phyloP scores from a whole-genome alignment of 805 yeast species.

The Pichia gijzeniarum region DNA sequence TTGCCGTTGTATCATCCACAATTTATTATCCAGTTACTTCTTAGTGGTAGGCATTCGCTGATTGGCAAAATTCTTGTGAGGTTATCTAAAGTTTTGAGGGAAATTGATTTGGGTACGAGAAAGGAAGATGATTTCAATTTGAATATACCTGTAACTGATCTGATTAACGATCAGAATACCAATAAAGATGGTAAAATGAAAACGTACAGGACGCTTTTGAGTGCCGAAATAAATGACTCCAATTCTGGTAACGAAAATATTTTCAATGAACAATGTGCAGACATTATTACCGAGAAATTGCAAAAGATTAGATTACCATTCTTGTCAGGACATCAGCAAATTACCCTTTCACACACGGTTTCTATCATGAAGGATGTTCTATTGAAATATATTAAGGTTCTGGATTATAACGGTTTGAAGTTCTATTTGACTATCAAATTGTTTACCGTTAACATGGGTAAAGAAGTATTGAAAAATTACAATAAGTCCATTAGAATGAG shows the following conservation, averaged over 20 bases:
- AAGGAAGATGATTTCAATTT: conserved; percentile 21
- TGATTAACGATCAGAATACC: conserved; percentile 1
- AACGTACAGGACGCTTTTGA: not conserved
- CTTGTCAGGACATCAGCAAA: conserved; percentile 86
- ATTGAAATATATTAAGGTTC: conserved; percentile 33
- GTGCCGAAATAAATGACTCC: conserved; percentile 21
- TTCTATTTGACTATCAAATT: conserved; percentile 68
- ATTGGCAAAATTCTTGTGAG: conserved; percentile 52
- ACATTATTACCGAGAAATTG: conserved; percentile 50
- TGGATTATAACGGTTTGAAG: conserved; percentile 63
- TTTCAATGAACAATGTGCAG: conserved; percentile 30
- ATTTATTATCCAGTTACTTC: conserved; percentile 66
- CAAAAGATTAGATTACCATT: conserved; percentile 66
- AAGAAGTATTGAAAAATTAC: conserved; percentile 16
- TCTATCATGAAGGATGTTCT: conserved; percentile 55
- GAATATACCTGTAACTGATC: conserved; percentile 13
- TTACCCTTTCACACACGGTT: conserved; percentile 65
- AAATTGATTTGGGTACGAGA: conserved; percentile 35
- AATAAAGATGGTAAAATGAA: not conserved
- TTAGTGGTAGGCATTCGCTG: conserved; percentile 48
- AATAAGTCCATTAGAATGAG: conserved; percentile 53
- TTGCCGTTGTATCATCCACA: conserved; percentile 90
- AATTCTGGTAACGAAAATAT: conserved; percentile 18
- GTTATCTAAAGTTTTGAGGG: conserved; percentile 49
- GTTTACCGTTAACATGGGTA: conserved; percentile 40